Evolutionary conservation across 345 rosid genomes (phyloP), one percentile per base, ranked within the genome.

Genomic region (Eucalyptus cladocalyx): DNA sequence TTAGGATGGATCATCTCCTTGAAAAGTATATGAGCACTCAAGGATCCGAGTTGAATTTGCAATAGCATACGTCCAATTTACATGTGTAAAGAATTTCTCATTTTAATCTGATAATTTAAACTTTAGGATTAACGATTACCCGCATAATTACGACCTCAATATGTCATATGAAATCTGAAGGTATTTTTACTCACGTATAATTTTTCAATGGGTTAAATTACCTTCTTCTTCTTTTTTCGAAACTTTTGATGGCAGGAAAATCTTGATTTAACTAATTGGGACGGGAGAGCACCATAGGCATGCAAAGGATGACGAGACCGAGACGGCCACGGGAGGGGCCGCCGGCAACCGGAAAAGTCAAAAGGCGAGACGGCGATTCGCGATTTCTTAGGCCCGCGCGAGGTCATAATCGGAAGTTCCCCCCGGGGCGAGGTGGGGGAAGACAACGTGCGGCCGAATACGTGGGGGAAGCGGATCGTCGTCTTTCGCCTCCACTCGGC

Each of bases 91-190:
- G 9, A 62, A 62, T 28, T 62, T 30, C 37, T 7, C 72, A 62
- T 14, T 62, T 62, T 30, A 30, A 30, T 62, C 3, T 4, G 3
- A 30, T 5, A 7, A 62, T 30, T 30, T 62, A 30, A 62, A 14
- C 34, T 62, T 8, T 30, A 65, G 76, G 76, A 4, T n/a, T 8
- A n/a, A 65, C 0, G 1, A 4, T 8, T 16, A 17, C 0, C 6
- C 11, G 2, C 76, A 65, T 60, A 28, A 60, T 10, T 28, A 12
- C 1, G 19, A 30, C 3, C 5, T n/a, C 17, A n/a, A 65, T 14
- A 30, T 65, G 3, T 30, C 18, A 62, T 28, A 14, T 19, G 7
- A 26, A 60, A 26, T 58, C 30, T 11, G 8, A 28, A 28, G 16
- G 3, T 5, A 5, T 60, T 21, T 24, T 28, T 16, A 60, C 1